Evolutionary conservation across 1,284 basidiomycete species (phyloP), one percentile per base, ranked within the genome.

Genomic region (Naganishia sp.): DNA sequence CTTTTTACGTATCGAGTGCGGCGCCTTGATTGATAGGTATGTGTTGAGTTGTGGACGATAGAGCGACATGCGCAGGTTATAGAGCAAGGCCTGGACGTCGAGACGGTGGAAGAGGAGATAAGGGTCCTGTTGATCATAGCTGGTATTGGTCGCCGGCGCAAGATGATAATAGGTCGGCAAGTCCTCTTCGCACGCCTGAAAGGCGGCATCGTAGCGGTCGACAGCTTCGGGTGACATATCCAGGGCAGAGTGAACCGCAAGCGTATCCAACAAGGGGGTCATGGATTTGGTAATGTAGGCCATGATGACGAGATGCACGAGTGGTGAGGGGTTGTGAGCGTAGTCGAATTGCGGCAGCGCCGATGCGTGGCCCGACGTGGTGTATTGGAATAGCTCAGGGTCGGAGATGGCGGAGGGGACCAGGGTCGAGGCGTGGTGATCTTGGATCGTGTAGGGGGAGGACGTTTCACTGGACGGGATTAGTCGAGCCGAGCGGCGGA

Each of bases 391-490:
- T 17, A 78, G 71, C 11, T 78, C 77, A 9, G 61, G 47, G 63
- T 78, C 77, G n/a, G 75, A 69, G 55, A 77, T 73, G 5, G 74
- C 72, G 4, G 76, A 76, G 2, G 77, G 77, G 3, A 76, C 66
- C 60, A 74, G 72, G 43, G 77, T 73, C 23, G 75, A 73, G 45
- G 74, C 72, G 62, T 78, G 76, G 3, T 72, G 71, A 60, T 77
- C 75, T 53, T 75, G 65, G 52, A 78, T 76, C 11, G 74, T 77
- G 70, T 78, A 78, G 2, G 76, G 76, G 69, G 74, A 73, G 3
- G 72, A 71, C 4, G 76, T 76, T 45, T 74, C 72, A 64, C 72
- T 61, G 25, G 10, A 18, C 2, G 17, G 18, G 31, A n/a, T 39
- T n/a, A 45, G 21, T 31, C 23, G 1, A 9, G 15, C 9, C 32